Evolutionary conservation across 176 grass and related monocot genomes (phyloP).

Genomic region (Oryza officinalis): DNA sequence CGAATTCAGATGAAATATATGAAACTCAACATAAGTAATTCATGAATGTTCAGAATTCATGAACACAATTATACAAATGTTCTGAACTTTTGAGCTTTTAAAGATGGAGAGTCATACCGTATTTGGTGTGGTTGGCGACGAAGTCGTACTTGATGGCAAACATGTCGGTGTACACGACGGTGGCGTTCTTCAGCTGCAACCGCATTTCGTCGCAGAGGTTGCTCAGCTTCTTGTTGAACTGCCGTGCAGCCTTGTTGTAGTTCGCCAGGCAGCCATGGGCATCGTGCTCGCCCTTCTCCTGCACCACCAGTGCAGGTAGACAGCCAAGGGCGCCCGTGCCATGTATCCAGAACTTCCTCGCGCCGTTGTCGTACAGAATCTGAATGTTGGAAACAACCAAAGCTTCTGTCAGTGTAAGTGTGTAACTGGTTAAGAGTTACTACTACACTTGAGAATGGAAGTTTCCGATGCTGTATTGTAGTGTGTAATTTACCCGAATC

Average conservation of each 20-base stretch:
- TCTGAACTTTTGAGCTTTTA: neutral
- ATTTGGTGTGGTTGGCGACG: slow-evolving; percentile 69
- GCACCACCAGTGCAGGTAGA: slow-evolving; percentile 66
- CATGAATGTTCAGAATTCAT: neutral
- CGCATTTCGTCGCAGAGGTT: slow-evolving; percentile 55
- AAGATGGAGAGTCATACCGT: slow-evolving; percentile 47
- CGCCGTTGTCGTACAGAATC: slow-evolving; percentile 67
- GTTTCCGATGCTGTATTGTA: neutral
- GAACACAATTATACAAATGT: neutral
- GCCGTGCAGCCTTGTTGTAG: slow-evolving; percentile 59
- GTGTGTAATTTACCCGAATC: slow-evolving; percentile 37
- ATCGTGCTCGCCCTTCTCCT: slow-evolving; percentile 46
- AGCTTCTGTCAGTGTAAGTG: slow-evolving; percentile 22
- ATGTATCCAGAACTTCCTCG: slow-evolving; percentile 83
- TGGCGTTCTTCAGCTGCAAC: slow-evolving; percentile 52
- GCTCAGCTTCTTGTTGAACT: slow-evolving; percentile 64
- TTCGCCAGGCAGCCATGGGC: slow-evolving; percentile 52
- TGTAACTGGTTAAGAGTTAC: neutral
- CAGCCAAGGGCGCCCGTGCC: slow-evolving; percentile 72
- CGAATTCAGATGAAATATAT: neutral
- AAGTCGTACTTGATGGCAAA: slow-evolving; percentile 89
- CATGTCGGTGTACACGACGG: slow-evolving; percentile 80
- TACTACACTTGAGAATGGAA: neutral
- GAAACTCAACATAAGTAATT: slow-evolving; percentile 4
- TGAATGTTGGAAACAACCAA: slow-evolving; percentile 21